Evolutionary conservation across 495 filamentous ascomycete genomes (phyloP).

Genomic region (Penicillium goetzii): DNA sequence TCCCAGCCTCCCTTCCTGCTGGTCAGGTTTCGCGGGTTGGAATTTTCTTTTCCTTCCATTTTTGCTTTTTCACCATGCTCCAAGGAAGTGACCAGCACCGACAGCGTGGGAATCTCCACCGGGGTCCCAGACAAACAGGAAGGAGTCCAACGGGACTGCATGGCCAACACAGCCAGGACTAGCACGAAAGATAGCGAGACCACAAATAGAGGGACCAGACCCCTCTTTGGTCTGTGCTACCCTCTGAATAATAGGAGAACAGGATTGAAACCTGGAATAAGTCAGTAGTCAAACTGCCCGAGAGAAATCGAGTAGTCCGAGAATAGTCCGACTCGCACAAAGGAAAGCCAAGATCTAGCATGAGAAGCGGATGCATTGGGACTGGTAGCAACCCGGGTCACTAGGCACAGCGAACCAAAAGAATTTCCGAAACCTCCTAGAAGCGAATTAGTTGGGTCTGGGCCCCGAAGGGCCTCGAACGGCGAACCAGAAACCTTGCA

Average conservation of each 20-base stretch:
- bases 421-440: background rate
- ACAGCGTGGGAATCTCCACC: conserved; percentile 8
- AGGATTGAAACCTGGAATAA: background rate
- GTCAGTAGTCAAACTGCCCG: background rate
- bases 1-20: background rate
- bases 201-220: background rate
- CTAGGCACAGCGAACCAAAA: background rate
- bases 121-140: background rate
- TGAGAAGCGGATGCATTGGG: background rate
- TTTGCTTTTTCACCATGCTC: background rate
- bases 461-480: conserved; percentile 26
- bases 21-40: background rate
- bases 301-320: background rate
- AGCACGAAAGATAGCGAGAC: background rate
- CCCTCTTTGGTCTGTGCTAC: background rate
- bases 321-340: background rate
- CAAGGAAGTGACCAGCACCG: background rate
- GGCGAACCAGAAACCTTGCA: conserved; percentile 1
- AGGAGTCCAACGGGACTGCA: background rate
- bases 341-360: background rate
- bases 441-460: conserved; percentile 25
- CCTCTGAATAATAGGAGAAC: background rate
- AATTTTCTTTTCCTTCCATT: background rate
- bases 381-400: background rate
- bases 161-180: background rate